Evolutionary conservation across 2,329 filamentous ascomycete species (phyloP).

Genomic region (Verticillium klebahnii): DNA sequence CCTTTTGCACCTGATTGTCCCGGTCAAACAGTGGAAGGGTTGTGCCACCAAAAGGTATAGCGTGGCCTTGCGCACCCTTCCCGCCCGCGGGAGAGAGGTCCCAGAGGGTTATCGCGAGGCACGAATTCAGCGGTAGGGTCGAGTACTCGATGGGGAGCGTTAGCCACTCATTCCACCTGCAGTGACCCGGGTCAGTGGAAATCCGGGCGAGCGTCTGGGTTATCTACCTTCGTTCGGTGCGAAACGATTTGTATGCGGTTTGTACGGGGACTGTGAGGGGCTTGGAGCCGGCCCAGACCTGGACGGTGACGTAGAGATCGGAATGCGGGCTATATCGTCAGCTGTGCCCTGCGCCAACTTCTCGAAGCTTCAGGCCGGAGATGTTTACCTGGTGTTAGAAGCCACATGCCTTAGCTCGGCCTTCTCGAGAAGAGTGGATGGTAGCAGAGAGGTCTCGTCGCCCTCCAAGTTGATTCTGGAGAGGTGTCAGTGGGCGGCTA

Average conservation of each 20-base stretch:
- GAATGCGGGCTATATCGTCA: slow-evolving; percentile 59
- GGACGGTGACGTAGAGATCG: slow-evolving; percentile 87
- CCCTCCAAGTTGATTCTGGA: slow-evolving; percentile 43
- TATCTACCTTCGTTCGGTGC: slow-evolving; percentile 58
- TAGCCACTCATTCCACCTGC: slow-evolving; percentile 94
- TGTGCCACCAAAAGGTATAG: slow-evolving; percentile 89
- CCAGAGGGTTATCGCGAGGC: slow-evolving; percentile 91
- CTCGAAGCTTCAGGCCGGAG: not conserved
- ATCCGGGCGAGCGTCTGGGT: not conserved
- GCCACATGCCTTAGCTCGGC: slow-evolving; percentile 82
- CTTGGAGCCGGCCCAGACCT: slow-evolving; percentile 95
- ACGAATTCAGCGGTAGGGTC: slow-evolving; percentile 73
- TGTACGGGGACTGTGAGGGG: slow-evolving; percentile 87
- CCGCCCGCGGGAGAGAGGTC: slow-evolving; percentile 80
- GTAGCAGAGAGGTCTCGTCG: slow-evolving; percentile 33
- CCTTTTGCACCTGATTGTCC: slow-evolving; percentile 87
- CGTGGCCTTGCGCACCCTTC: slow-evolving; percentile 65
- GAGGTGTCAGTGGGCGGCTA: not conserved
- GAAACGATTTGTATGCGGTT: slow-evolving; percentile 89
- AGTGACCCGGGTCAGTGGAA: slow-evolving; percentile 8
- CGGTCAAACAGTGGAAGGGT: slow-evolving; percentile 89
- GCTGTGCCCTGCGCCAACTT: slow-evolving; percentile 13
- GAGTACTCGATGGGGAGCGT: slow-evolving; percentile 80
- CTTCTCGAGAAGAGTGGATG: slow-evolving; percentile 70
- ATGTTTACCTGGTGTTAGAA: slow-evolving; percentile 67